Evolutionary conservation across 768 basidiomycete genomes (phyloP), one percentile per base, ranked within the genome.

Genomic region (Porpolomopsis calyptriformis): DNA sequence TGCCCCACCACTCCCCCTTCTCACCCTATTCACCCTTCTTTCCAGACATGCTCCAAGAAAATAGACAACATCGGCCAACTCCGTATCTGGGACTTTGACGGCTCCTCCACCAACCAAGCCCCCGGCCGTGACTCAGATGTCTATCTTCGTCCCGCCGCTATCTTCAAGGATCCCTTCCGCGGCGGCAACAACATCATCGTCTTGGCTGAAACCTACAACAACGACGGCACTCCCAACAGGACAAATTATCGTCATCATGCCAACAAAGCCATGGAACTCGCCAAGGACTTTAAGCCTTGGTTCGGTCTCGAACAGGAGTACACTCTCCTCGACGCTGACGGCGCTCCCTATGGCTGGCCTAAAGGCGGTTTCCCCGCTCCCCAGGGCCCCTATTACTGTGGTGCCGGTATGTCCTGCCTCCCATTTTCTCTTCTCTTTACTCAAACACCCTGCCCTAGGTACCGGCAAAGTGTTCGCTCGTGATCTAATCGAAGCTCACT

Each of bases 251-350:
- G 96, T 53, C 85, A 94, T 63, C 80, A 88, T 57, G 85, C 90
- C 49, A 83, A 82, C 64, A 98, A 99, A 76, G 73, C 83, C 59
- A 97, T 99, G 90, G 92, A 98, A 49, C 78, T 82, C 48, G 87
- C 84, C 56, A 87, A 87, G 68, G 81, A 80, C 1, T 14, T 59
- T 19, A 70, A 69, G 45, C 96, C 96, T 25, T 99, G 96, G 96
- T 98, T 99, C 65, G 92, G 94, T 70, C 73, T 98, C 52, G 94
- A 98, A 68, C 96, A 99, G 66, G 96, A 98, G 64, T 99, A 97
- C 75, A 98, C 94, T 56, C 83, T 99, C 55, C 86, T 99, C 57
- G 92, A 91, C 61, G 75, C 73, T 53, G 96, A 98, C 64, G 92
- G 83, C 55, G 72, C 76, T 51, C 94, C 94, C 38, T 85, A 73